phyloP scores from a whole-genome alignment of 108 stramenopile genomes.

The Fragilaria radians region DNA sequence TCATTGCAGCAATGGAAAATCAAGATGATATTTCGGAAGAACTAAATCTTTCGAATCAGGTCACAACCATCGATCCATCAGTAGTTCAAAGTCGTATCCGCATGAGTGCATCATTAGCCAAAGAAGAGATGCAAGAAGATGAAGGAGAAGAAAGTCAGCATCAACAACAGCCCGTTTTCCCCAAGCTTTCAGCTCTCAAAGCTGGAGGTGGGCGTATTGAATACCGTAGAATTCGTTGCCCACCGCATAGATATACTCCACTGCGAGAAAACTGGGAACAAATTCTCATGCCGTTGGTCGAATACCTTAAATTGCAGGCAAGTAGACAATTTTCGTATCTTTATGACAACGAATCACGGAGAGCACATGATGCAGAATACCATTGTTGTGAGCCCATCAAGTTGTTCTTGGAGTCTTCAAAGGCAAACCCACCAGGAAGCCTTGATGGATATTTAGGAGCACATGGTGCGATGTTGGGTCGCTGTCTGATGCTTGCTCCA shows the following conservation, averaged over 20 bases:
- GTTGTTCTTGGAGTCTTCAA: constrained; percentile 49
- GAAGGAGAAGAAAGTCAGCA: constrained; percentile 16
- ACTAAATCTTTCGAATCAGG: constrained; percentile 28
- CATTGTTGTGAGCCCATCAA: constrained; percentile 15
- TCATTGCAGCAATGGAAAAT: too few relatives aligned
- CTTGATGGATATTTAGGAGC: constrained; percentile 33
- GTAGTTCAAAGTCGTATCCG: constrained; percentile 70
- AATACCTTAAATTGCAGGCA: constrained; percentile 93
- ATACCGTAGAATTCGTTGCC: constrained; percentile 92
- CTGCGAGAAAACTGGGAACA: constrained; percentile 88
- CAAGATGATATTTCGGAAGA: not conserved
- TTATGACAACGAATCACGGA: not conserved
- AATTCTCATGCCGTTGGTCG: constrained; percentile 88
- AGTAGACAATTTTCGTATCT: constrained; percentile 5
- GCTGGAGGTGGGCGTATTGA: constrained; percentile 67
- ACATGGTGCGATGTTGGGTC: constrained; percentile 26
- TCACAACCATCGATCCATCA: constrained; percentile 65
- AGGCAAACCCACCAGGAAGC: constrained; percentile 53
- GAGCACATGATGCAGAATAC: constrained; percentile 9
- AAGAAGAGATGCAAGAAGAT: constrained; percentile 38
- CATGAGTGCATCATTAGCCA: constrained; percentile 65
- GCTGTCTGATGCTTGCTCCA: constrained; percentile 56
- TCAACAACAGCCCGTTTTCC: constrained; percentile 69
- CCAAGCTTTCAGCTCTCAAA: constrained; percentile 64
- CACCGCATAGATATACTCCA: constrained; percentile 93